Base-by-base conservation (phyloP, 2,329 filamentous ascomycete species). In the Xylariales sp. region DNA sequence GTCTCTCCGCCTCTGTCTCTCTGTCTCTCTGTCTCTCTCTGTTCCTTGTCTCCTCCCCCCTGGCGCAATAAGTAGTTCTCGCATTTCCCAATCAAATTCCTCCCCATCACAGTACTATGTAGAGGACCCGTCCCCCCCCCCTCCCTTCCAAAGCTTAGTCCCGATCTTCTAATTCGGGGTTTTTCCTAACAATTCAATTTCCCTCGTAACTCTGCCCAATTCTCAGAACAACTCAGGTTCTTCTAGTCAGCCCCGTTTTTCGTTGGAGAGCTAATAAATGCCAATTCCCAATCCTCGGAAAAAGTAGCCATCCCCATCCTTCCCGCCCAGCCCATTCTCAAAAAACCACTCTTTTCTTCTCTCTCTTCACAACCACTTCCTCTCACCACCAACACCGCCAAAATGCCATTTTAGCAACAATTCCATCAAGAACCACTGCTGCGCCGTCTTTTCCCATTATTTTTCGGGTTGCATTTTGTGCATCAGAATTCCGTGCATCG, bases 271-370 rank as follows among this genome's bases (percentile, higher is more conserved):
- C 82, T 80, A 80, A 80, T 82, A 80, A 80, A 81, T 81, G 78
- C 74, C 79, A 80, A 78, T 79, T 79, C 73, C 62, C 67, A 69
- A 68, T 71, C 72, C 69, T 68, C 77, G 81, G 82, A 84, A 83
- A 83, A 81, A 79, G 82, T 82, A 84, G 81, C 81, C 82, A 84
- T 86, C 83, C 82, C 83, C 77, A 78, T 80, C 77, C 71, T 76
- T 79, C 80, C 78, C 78, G 76, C 74, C 23, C 23, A 23, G 23
- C 23, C 23, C 73, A 74, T 72, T 70, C 71, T 71, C 58, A 69
- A 32, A 67, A 64, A 75, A 61, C 66, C 71, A 69, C 69, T 55
- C 69, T 68, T 69, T 74, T 76, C 76, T 78, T 72, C 71, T 70
- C 64, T 64, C 73, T 23, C 23, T 23, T 71, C 70, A 69, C 71